Base-by-base conservation (phyloP, 2,329 filamentous ascomycete genomes). In the Penicillium sp. region DNA sequence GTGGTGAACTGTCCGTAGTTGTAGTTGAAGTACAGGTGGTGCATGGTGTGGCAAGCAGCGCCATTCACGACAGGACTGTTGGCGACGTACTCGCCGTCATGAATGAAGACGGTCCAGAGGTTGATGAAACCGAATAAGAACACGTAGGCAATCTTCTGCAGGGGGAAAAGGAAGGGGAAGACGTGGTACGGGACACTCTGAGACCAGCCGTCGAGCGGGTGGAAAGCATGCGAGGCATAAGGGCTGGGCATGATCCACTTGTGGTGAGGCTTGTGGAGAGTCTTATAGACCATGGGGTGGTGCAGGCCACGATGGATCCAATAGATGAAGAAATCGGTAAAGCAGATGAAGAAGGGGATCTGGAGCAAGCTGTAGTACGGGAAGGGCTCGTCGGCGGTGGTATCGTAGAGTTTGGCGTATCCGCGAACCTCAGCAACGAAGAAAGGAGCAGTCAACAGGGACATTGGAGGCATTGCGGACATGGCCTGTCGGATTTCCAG, bases 181-280 rank as follows among this genome's bases (percentile, higher is more conserved):
- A 95, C 62, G 74, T 97, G 92, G 75, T 97, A 97, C 0, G 92
- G 92, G 39, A 95, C 69, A 53, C 87, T 88, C 76, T 97, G 92
- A 10, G 84, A 80, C 73, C 86, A 96, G 65, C 92, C 92, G 66
- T 97, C 92, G 44, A 96, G 70, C 1, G 92, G 91, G 76, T 97
- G 90, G 80, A 97, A 97, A 50, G 92, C 92, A 67, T 95, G 88
- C 61, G 86, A 90, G 35, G 92, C 91, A 69, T 83, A 96, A 0
- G 92, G 92, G 3, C 89, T 95, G 3, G 92, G 92, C 89, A 96
- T 95, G 73, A 97, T 96, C 92, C 92, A 97, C 77, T 95, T 96
- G 83, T 97, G 92, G 74, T 97, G 92, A 58, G 90, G 86, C 82
- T 97, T 97, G 81, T 97, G 92, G 41, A 96, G 79, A 59, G 78